Percentiles rank a stretch among this genome's conserved stretches.
Conservation (phyloP, 73 alveolate genomes). For the Symbiodinium natans region DNA sequence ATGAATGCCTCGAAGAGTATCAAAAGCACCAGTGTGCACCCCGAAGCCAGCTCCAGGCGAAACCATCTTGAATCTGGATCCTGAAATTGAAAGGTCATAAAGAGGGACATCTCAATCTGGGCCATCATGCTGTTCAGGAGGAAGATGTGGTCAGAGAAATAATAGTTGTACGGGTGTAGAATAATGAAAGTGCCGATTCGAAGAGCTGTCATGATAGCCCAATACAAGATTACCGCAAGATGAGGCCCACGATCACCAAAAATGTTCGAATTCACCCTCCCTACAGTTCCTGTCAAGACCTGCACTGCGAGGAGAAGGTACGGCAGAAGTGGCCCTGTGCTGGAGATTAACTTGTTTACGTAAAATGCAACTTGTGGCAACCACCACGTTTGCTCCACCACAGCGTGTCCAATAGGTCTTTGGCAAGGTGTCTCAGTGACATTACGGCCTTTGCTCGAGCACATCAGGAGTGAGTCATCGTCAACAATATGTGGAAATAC, state of each 20-base stretch:
- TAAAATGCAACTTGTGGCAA: background rate
- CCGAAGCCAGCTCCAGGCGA: background rate
- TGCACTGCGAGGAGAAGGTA: constrained; percentile 7
- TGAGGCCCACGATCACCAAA: too few relatives aligned
- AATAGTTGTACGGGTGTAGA: background rate
- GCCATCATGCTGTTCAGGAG: constrained; percentile 60
- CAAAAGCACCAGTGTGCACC: background rate
- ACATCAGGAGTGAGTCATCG: too few relatives aligned
- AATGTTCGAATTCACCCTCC: too few relatives aligned
- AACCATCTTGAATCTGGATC: background rate
- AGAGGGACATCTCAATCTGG: constrained; percentile 33
- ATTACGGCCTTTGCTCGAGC: too few relatives aligned
- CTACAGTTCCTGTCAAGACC: background rate
- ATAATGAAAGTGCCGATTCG: background rate
- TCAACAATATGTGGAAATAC: background rate
- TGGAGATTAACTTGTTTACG: background rate
- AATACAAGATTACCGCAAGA: background rate
- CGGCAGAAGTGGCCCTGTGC: constrained; percentile 21
- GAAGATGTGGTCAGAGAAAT: constrained; percentile 58
- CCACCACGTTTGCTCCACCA: constrained; percentile 11
- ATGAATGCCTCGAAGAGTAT: constrained; percentile 42
- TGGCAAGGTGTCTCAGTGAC: background rate
- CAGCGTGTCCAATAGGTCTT: background rate
- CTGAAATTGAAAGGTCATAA: background rate
- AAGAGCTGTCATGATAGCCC: background rate